phyloP scores from a whole-genome alignment of 2,329 filamentous ascomycete genomes.

The Cladobotryum mycophilum region DNA sequence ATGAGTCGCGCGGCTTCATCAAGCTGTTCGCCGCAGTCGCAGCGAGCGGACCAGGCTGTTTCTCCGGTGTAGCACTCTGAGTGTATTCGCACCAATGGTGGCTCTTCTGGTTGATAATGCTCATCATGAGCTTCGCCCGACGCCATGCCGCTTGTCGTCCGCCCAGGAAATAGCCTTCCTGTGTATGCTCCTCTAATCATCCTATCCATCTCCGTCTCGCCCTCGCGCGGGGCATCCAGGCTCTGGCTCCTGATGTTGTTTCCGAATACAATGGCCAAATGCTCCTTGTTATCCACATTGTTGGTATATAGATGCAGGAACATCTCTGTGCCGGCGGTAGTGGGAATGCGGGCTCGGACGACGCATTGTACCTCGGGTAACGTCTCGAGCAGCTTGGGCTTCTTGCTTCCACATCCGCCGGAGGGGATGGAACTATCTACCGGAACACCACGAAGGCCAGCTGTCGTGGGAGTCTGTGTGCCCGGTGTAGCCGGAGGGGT shows the following conservation, averaged over 20 bases:
- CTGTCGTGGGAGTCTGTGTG: constrained; percentile 43
- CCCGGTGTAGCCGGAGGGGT: constrained; percentile 64
- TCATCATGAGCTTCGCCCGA: constrained; percentile 17
- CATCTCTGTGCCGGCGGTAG: constrained; percentile 88
- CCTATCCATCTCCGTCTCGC: constrained; percentile 80
- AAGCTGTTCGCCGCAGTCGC: constrained; percentile 95
- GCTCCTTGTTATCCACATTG: constrained; percentile 88
- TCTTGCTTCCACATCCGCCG: constrained; percentile 56
- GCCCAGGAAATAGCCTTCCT: constrained; percentile 77
- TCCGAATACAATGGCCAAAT: constrained; percentile 95
- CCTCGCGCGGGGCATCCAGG: constrained; percentile 63
- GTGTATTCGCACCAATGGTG: constrained; percentile 85
- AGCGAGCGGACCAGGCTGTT: constrained; percentile 95
- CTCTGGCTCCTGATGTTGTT: constrained; percentile 69
- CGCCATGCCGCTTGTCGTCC: constrained; percentile 63
- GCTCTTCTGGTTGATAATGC: constrained; percentile 11
- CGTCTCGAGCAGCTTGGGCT: constrained; percentile 65
- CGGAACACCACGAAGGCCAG: constrained; percentile 46
- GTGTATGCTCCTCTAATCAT: constrained; percentile 94
- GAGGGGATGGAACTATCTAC: constrained; percentile 54
- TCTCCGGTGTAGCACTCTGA: constrained; percentile 98
- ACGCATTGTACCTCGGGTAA: constrained; percentile 87
- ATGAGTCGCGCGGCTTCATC: constrained; percentile 94
- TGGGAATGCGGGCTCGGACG: constrained; percentile 91
- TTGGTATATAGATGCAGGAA: constrained; percentile 94